Evolutionary conservation across 805 yeast genomes (phyloP).

Genomic region (Brettanomyces naardenensis): DNA sequence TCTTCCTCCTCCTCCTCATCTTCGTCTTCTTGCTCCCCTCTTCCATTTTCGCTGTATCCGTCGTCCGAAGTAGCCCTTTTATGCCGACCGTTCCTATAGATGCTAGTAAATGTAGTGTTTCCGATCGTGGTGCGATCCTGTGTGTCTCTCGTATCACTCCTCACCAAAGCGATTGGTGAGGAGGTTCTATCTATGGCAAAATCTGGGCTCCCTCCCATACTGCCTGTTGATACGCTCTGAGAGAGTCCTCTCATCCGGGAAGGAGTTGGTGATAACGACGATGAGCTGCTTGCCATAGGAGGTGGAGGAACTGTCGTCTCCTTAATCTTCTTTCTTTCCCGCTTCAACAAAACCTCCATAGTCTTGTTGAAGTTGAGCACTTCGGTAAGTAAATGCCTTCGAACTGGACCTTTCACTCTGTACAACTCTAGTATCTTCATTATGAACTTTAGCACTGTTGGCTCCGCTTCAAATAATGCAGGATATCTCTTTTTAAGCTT

Average conservation of each 20-base stretch:
- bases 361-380: conserved; percentile 47
- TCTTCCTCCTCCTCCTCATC: background rate
- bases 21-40: conserved; percentile 1
- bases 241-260: background rate
- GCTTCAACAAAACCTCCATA: conserved; percentile 42
- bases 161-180: too few relatives aligned
- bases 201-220: too few relatives aligned
- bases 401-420: conserved; percentile 51
- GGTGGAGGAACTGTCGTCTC: background rate
- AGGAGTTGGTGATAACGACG: conserved; percentile 1
- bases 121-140: background rate
- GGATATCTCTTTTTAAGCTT: conserved; percentile 44
- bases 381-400: conserved; percentile 56
- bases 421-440: conserved; percentile 45
- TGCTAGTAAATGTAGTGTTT: conserved; percentile 1
- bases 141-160: too few relatives aligned
- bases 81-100: background rate
- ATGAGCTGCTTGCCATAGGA: conserved; percentile 1
- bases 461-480: conserved; percentile 42
- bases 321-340: conserved; percentile 25
- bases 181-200: background rate
- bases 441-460: conserved; percentile 45
- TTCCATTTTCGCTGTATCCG: background rate
- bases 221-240: too few relatives aligned
- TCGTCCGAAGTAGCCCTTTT: background rate